phyloP scores from a whole-genome alignment of 2,329 filamentous ascomycete genomes.

The Stachybotrys elegans region DNA sequence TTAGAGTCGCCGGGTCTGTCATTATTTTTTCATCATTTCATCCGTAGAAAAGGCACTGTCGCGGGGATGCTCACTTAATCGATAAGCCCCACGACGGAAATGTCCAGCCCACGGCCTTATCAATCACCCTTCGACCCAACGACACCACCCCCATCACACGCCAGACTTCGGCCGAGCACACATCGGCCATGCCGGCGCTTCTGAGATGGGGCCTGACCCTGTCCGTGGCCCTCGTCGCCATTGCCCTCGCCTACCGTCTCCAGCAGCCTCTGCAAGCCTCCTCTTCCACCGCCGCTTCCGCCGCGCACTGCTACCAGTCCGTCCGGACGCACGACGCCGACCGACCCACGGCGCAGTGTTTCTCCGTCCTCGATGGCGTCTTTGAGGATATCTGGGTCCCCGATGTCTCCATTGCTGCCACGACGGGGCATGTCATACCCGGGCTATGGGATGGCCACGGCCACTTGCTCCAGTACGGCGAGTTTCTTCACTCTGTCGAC shows the following conservation, averaged over 20 bases:
- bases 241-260: constrained; percentile 25
- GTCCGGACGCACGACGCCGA: constrained; percentile 30
- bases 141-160: too few species aligned
- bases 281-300: constrained; percentile 2
- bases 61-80: too few species aligned
- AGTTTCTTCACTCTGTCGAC: constrained; percentile 61
- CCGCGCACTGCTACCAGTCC: constrained; percentile 32
- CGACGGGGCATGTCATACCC: constrained; percentile 53
- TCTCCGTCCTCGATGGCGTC: constrained; percentile 46
- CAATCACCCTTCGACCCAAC: too few species aligned
- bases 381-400: constrained; percentile 45
- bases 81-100: too few species aligned
- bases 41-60: too few species aligned
- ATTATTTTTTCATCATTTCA: too few species aligned
- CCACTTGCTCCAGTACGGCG: constrained; percentile 61
- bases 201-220: constrained; percentile 25
- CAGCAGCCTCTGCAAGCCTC: constrained; percentile 18
- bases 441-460: constrained; percentile 69
- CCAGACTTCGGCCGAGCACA: too few species aligned
- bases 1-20: too few species aligned
- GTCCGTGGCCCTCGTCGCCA: constrained; percentile 22
- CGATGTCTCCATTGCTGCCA: neutral
- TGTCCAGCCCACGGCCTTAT: too few species aligned
- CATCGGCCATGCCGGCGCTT: constrained; percentile 8
- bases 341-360: constrained; percentile 43